Evolutionary conservation across 139 green algal species (phyloP).

Genomic region (Picochlorum sp.): DNA sequence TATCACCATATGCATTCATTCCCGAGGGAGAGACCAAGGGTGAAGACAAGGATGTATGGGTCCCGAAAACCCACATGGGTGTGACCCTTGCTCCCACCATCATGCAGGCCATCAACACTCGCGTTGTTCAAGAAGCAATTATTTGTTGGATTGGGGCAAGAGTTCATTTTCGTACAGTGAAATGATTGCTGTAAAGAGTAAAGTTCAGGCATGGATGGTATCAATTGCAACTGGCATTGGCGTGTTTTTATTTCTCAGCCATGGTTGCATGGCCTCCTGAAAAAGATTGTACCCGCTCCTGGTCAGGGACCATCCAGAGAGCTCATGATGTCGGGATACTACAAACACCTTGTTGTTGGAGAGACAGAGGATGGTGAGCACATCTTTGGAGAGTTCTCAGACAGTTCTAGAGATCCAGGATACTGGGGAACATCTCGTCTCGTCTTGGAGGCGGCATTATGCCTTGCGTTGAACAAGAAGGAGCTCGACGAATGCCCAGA

Average conservation of each 20-base stretch:
- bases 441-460: conserved; percentile 51
- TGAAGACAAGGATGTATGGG: conserved; percentile 25
- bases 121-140: conserved; percentile 56
- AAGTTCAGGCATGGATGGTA: conserved; percentile 8
- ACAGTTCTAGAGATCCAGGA: conserved; percentile 18
- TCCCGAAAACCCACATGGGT: neutral
- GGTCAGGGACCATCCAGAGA: conserved; percentile 20
- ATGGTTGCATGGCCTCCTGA: conserved; percentile 25
- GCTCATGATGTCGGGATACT: conserved; percentile 12
- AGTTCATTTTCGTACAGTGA: conserved; percentile 54
- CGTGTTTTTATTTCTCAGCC: conserved; percentile 4
- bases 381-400: conserved; percentile 12
- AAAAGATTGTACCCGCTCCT: conserved; percentile 25
- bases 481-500: conserved; percentile 19
- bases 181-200: conserved; percentile 11
- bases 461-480: conserved; percentile 37
- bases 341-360: conserved; percentile 20
- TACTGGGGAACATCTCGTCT: conserved; percentile 26
- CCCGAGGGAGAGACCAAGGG: conserved; percentile 1
- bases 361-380: neutral
- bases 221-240: conserved; percentile 6
- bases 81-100: conserved; percentile 23
- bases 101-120: conserved; percentile 47
- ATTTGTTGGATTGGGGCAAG: conserved; percentile 21
- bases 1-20: conserved; percentile 14